Base-by-base conservation (phyloP, 2,329 filamentous ascomycete species). In the Neobulgaria alba region DNA sequence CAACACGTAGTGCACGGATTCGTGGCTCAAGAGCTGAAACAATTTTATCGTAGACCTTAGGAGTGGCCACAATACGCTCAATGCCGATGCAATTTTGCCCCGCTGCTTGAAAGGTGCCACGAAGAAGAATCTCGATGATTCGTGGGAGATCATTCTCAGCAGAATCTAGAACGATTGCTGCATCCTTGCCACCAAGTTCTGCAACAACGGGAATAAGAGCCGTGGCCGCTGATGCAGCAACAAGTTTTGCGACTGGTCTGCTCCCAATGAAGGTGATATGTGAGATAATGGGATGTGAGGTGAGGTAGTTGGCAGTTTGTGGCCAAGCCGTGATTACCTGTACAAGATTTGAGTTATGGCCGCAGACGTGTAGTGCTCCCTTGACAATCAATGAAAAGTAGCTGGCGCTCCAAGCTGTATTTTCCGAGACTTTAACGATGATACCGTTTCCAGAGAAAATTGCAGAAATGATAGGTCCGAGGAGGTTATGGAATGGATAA, bases 11-110 rank as follows among this genome's bases (percentile, higher is more conserved):
- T 9, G 73, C 72, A 47, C 72, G 71, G 50, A 96, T 85, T 46
- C 83, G 80, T 9, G 84, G 81, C 38, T 78, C 73, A 15, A 98
- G 75, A 46, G 79, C 70, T 4, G 69, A 63, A 38, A 95, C 66
- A 16, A 98, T 74, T 41, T 69, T 69, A 47, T 83, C 71, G 66
- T 96, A 94, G 38, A 85, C 72, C n/a, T 67, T 68, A 1, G 86
- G 81, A 12, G 85, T 73, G 17, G 83, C 86, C 52, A 96, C 81
- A 57, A 96, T 81, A 41, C 92, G 84, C 67, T 98, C 92, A 52
- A 95, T 90, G 41, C 92, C 92, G 58, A 98, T 90, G 64, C 92
- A 98, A 66, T 98, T 98, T 63, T 98, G 92, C 1, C 92, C 92
- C 12, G 88, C 82, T 38, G 88, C 88, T 63, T 98, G 92, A 65